These are phyloP conservation scores for Candida insectorum DNA, from an alignment of 805 yeast species.

Conservation along the genomic window DNA sequence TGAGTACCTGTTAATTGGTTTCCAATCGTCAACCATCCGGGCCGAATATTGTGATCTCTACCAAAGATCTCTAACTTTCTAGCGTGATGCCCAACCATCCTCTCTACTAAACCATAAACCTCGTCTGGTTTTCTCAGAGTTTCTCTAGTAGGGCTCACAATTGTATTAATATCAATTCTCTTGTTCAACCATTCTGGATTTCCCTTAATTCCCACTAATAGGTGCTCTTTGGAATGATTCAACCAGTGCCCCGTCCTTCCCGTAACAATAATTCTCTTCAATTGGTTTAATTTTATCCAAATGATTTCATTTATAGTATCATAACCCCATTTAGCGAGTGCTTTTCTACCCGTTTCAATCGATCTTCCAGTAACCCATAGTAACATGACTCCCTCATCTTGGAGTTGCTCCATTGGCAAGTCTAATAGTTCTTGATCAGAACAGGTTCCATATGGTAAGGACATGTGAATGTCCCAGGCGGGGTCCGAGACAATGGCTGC, in stretches of 20 bases:
- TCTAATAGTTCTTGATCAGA: conserved; percentile 71
- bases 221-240: conserved; percentile 90
- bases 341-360: conserved; percentile 79
- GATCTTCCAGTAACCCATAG: conserved; percentile 97
- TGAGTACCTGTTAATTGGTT: conserved; percentile 65
- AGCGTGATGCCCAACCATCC: conserved; percentile 73
- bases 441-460: conserved; percentile 71
- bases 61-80: conserved; percentile 89
- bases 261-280: conserved; percentile 84
- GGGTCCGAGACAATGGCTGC: conserved; percentile 88
- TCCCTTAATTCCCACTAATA: conserved; percentile 83
- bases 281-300: conserved; percentile 89
- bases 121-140: conserved; percentile 92
- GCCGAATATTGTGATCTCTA: conserved; percentile 76
- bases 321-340: conserved; percentile 82
- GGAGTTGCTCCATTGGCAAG: conserved; percentile 65
- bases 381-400: conserved; percentile 78
- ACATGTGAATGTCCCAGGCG: conserved; percentile 96
- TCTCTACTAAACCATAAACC: conserved; percentile 75
- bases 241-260: conserved; percentile 98
- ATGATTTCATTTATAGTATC: conserved; percentile 71
- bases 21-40: conserved; percentile 91
- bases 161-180: conserved; percentile 67
- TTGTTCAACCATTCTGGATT: conserved; percentile 66
- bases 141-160: conserved; percentile 83